Base-by-base conservation (phyloP, 2,329 filamentous ascomycete genomes). In the Neonectria faginata region DNA sequence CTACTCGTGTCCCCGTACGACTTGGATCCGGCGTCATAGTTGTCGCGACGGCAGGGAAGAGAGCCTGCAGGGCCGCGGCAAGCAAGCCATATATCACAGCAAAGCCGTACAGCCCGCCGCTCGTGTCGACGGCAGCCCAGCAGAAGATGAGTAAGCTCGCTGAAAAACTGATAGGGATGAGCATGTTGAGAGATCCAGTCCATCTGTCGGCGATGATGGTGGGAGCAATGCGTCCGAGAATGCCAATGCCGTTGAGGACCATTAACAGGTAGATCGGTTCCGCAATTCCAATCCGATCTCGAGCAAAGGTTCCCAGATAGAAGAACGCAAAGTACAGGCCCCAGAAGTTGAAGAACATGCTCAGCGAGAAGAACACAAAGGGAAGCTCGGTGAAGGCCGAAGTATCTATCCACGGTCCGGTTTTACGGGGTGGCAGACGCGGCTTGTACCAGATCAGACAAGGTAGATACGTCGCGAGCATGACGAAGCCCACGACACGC, bases 171-270 rank as follows among this genome's bases (percentile, higher is more conserved):
- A 75, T 54, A 0, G 84, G 79, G 25, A 85, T 80, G 27, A 87
- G 72, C 4, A 84, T 77, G 68, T 88, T 89, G 50, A 88, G 72
- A 0, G 83, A 79, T 1, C 87, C 86, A 2, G 83, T 78, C 63
- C 76, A 83, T 44, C 76, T 77, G 63, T 87, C 84, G 2, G 83
- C 84, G 5, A 85, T 67, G 11, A 81, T 75, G 48, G 79, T 83
- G 0, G 84, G 84, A 18, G 85, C 72, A 22, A 86, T 67, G 2
- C 86, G 83, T 7, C 83, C 83, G 9, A 83, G 68, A 5, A 87
- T 70, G 0, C 85, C 85, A 12, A 86, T 79, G 0, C 82, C 84
- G 64, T 88, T 88, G 73, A 88, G 81, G 25, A 86, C 77, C 47
- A 87, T 77, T 12, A 71, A 42, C 0, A 75, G 52, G 25, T 73